These are phyloP conservation scores for Fusarium graminum DNA, from an alignment of 2,329 filamentous ascomycete species.

Conservation along the genomic window DNA sequence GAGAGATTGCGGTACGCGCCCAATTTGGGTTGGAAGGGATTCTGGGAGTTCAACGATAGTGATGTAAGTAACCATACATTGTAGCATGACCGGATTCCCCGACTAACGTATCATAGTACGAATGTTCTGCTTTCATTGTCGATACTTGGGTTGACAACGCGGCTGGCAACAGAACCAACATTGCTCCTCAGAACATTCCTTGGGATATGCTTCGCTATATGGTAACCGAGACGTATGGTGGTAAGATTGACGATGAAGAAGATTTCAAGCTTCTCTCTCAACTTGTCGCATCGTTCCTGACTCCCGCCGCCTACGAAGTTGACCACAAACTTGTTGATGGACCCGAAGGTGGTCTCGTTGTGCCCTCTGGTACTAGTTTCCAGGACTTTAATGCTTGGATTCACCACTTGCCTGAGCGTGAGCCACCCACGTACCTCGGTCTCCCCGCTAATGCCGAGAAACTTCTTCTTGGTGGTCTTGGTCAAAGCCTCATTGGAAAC, in stretches of 20 bases:
- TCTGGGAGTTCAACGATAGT: conserved; percentile 99
- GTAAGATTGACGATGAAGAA: conserved; percentile 92
- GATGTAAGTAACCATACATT: conserved; percentile 76
- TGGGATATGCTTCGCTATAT: conserved; percentile 96
- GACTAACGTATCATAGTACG: conserved; percentile 71
- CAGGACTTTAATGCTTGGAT: conserved; percentile 94
- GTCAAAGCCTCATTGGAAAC: conserved; percentile 85
- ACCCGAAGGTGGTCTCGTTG: conserved; percentile 71
- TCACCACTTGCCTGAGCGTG: conserved; percentile 89
- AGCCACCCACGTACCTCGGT: conserved; percentile 95
- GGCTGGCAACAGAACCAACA: conserved; percentile 88
- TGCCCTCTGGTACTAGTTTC: conserved; percentile 85
- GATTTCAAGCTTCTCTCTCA: conserved; percentile 81
- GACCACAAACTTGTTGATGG: conserved; percentile 89
- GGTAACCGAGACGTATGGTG: conserved; percentile 94
- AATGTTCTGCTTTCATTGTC: conserved; percentile 96
- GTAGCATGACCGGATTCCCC: background rate
- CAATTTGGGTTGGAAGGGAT: conserved; percentile 95
- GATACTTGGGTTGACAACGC: conserved; percentile 92
- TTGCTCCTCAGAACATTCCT: conserved; percentile 92
- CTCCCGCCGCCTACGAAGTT: conserved; percentile 89
- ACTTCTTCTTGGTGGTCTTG: conserved; percentile 88
- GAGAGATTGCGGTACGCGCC: conserved; percentile 95
- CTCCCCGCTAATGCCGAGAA: conserved; percentile 97
- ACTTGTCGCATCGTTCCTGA: conserved; percentile 84